These are phyloP conservation scores for Tetrahymena thermophila DNA, from an alignment of 73 alveolate genomes.

Conservation along the genomic window DNA sequence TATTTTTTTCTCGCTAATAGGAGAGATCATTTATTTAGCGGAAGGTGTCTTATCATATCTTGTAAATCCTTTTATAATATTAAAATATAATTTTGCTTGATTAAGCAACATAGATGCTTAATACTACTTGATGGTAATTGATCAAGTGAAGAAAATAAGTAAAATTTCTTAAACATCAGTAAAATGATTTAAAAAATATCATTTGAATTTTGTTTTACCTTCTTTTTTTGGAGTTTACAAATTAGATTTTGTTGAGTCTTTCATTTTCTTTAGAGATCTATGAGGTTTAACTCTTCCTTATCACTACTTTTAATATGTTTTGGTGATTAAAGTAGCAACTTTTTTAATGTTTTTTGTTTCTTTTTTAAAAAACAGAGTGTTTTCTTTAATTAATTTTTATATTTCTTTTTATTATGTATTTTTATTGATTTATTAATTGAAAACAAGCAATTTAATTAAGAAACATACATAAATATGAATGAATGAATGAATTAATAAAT, in stretches of 20 bases:
- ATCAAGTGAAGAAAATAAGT: not conserved
- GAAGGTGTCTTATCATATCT: not conserved
- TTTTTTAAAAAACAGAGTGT: not conserved
- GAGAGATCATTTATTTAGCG: not conserved
- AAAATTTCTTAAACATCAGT: not conserved
- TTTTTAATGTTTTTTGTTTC: not conserved
- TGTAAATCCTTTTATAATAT: not conserved
- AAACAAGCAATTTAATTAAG: not conserved
- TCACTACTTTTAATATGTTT: not conserved
- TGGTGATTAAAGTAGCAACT: not conserved
- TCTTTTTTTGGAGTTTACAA: not conserved
- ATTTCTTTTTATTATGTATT: not conserved
- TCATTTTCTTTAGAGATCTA: not conserved
- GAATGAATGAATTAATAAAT: not conserved
- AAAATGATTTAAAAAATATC: not conserved
- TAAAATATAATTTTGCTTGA: not conserved
- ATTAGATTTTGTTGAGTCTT: not conserved
- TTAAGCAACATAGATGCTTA: not conserved
- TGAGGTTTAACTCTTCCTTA: not conserved
- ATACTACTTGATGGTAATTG: not conserved
- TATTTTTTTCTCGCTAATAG: not conserved
- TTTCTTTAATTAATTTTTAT: not conserved
- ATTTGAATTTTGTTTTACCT: not conserved
- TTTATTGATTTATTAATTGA: not conserved
- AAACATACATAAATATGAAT: not conserved